Evolutionary conservation across 1,284 basidiomycete species (phyloP).

Genomic region (Trametes pubescens): DNA sequence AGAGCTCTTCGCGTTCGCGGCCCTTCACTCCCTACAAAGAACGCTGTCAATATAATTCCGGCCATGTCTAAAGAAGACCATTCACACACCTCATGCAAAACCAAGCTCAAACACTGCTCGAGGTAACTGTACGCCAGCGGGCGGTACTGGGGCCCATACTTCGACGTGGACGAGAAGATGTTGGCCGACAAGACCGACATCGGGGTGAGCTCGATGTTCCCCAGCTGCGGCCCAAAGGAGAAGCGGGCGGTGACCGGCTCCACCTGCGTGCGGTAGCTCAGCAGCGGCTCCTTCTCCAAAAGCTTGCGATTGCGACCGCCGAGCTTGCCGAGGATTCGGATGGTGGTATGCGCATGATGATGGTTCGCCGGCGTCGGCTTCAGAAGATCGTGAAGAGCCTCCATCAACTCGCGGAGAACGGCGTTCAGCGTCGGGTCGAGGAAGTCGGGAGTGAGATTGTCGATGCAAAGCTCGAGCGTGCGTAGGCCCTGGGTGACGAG

Average conservation of each 20-base stretch:
- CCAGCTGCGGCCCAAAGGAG: conserved; percentile 77
- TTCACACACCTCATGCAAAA: conserved; percentile 78
- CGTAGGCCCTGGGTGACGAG: conserved; percentile 96
- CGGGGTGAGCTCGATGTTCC: conserved; percentile 77
- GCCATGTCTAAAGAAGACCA: conserved; percentile 2
- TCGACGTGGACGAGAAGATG: conserved; percentile 62
- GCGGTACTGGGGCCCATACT: conserved; percentile 65
- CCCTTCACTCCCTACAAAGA: conserved; percentile 69
- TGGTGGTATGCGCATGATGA: conserved; percentile 93
- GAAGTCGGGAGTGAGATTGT: conserved; percentile 98
- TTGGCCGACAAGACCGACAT: conserved; percentile 77
- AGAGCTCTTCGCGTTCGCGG: conserved; percentile 80
- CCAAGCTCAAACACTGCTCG: conserved; percentile 75
- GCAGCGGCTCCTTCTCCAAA: conserved; percentile 81
- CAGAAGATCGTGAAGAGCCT: conserved; percentile 90
- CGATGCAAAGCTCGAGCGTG: conserved; percentile 98
- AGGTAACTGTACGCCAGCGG: conserved; percentile 83
- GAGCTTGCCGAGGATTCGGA: conserved; percentile 96
- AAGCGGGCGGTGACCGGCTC: conserved; percentile 76
- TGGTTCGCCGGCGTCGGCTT: conserved; percentile 93
- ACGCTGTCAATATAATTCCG: not conserved
- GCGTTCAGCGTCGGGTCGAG: conserved; percentile 96
- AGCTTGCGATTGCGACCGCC: conserved; percentile 95
- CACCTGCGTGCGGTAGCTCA: conserved; percentile 77
- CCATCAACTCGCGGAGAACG: conserved; percentile 94